These are phyloP conservation scores for Leccinum pseudoinsigne DNA, from an alignment of 1,284 basidiomycete genomes.

Conservation along the genomic window DNA sequence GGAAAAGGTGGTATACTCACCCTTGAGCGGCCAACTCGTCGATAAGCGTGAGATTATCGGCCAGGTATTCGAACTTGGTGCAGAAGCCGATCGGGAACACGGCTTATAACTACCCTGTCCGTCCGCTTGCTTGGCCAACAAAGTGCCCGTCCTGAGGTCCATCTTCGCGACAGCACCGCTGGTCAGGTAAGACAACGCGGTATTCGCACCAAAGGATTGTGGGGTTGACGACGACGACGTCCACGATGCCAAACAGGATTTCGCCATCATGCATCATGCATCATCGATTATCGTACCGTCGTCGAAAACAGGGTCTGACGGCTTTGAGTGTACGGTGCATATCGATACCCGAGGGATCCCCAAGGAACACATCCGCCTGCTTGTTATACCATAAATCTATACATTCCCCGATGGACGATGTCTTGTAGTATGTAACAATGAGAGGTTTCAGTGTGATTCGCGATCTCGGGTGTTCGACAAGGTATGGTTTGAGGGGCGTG, in stretches of 20 bases:
- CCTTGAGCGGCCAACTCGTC: conserved; percentile 61
- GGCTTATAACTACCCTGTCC: conserved; percentile 49
- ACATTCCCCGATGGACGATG: too few relatives aligned
- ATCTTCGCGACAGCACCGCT: conserved; percentile 61
- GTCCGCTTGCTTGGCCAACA: conserved; percentile 55
- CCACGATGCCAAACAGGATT: conserved; percentile 92
- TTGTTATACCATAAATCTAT: too few relatives aligned
- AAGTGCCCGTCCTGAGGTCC: conserved; percentile 66
- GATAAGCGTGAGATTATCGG: conserved; percentile 52
- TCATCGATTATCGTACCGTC: conserved; percentile 92
- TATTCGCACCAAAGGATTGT: conserved; percentile 49
- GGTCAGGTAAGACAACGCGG: conserved; percentile 52
- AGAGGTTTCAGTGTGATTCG: too few relatives aligned
- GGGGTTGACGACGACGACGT: conserved; percentile 32
- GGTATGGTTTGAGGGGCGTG: neutral
- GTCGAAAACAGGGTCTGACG: conserved; percentile 83
- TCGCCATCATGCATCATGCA: conserved; percentile 85
- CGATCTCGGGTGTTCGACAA: too few relatives aligned
- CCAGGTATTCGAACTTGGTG: conserved; percentile 65
- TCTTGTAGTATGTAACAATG: too few relatives aligned
- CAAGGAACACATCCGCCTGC: too few relatives aligned
- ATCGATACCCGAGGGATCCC: conserved; percentile 92
- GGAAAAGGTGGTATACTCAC: conserved; percentile 37
- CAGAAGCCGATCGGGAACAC: conserved; percentile 77
- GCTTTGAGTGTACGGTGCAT: conserved; percentile 79